Base-by-base conservation (phyloP, 2,329 filamentous ascomycete genomes). In the Botrytis paeoniae region DNA sequence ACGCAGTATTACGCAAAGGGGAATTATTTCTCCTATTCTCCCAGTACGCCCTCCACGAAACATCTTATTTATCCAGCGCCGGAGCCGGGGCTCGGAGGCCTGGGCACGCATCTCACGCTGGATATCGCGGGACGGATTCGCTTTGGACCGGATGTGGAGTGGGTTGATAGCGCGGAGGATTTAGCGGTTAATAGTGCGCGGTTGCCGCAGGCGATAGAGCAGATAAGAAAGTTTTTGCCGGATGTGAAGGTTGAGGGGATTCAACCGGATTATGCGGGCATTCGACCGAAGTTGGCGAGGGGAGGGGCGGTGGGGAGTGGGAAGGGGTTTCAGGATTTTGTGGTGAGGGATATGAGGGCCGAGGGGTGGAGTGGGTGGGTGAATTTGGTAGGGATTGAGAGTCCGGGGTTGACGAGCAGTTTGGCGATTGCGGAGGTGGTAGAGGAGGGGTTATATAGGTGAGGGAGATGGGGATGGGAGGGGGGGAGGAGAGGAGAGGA, bases 91-190 rank as follows among this genome's bases (percentile, higher is more conserved):
- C 88, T 91, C 35, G 95, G 89, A 69, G 95, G 96, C 0, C 85
- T 99, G 0, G 96, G 96, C 65, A 98, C 96, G 0, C 96, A 99
- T 82, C 85, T 99, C 29, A 99, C 96, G 1, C 87, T 98, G 73
- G 96, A 99, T 81, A 87, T 98, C 83, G 88, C 85, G 0, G 95
- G 95, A 0, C 89, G 93, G 0, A 87, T 98, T 61, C 91, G 94
- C 54, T 99, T 99, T 82, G 96, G 96, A 0, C 96, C 96, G 0
- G 96, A 99, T 80, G 92, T 98, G 22, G 94, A 98, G 81, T 98
- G 96, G 96, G 91, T 97, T 0, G 88, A 91, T 66, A 84, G 86
- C 1, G 89, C 94, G 0, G 82, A 83, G 14, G 89, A 97, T 78
- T 85, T 97, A n/a, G 84, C 85, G 2, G 91, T 92, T 25, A 93